phyloP scores from a whole-genome alignment of 441 rosid genomes.

The Omphalea diandra region DNA sequence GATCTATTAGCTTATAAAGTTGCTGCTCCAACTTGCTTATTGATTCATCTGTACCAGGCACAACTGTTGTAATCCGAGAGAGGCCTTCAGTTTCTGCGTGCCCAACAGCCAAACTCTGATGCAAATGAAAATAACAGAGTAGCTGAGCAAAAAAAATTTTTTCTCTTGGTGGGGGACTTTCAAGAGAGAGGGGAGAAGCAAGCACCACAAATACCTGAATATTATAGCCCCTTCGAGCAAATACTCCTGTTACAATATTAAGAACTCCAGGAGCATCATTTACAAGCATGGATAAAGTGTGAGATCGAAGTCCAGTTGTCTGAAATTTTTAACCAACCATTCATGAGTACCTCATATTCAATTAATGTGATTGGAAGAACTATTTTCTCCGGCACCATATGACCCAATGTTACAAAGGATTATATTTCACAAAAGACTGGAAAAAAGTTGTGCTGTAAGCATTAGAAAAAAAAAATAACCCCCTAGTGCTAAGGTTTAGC shows the following conservation, averaged over 20 bases:
- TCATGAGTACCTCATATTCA: not conserved
- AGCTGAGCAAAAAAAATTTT: slow-evolving; percentile 15
- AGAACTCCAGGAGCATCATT: slow-evolving; percentile 85
- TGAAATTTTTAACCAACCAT: slow-evolving; percentile 34
- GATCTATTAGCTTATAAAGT: slow-evolving; percentile 68
- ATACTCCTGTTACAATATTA: slow-evolving; percentile 76
- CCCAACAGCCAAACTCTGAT: slow-evolving; percentile 89
- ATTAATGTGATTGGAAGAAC: not conserved
- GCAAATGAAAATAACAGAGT: slow-evolving; percentile 22
- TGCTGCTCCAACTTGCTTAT: slow-evolving; percentile 81
- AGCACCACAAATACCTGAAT: slow-evolving; percentile 57
- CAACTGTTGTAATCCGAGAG: slow-evolving; percentile 86
- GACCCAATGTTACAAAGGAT: not conserved
- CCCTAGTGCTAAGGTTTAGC: not conserved
- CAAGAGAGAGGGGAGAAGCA: not conserved
- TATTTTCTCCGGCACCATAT: not conserved
- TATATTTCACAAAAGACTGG: not conserved
- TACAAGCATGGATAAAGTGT: slow-evolving; percentile 79
- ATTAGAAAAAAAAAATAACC: not conserved
- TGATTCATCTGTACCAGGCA: slow-evolving; percentile 88
- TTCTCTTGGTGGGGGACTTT: not conserved
- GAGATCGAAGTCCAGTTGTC: slow-evolving; percentile 84
- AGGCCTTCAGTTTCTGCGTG: slow-evolving; percentile 79
- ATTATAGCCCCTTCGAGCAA: slow-evolving; percentile 87
- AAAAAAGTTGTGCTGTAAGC: not conserved